A percentile compares a stretch with the other conserved stretches of the same genome.
These are phyloP conservation scores for Colletotrichum filicis DNA, from an alignment of 2,329 filamentous ascomycete species.

Conservation along the genomic window DNA sequence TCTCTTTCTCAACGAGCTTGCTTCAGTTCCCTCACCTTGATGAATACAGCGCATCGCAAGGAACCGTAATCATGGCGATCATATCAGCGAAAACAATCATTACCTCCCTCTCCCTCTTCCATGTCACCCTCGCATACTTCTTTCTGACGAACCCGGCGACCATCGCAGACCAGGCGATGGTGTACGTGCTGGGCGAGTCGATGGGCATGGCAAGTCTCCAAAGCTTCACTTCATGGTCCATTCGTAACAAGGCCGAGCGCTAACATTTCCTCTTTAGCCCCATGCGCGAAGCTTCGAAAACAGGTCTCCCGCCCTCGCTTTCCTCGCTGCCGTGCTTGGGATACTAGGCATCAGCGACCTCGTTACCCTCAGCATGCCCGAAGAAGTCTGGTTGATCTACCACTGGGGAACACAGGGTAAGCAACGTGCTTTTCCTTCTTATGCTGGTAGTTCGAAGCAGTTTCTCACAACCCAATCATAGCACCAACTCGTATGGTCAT, in stretches of 20 bases:
- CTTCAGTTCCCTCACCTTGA: background rate
- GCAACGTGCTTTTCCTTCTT: conserved; percentile 50
- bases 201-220: conserved; percentile 76
- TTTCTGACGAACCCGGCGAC: conserved; percentile 79
- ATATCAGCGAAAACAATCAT: conserved; percentile 85
- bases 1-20: background rate
- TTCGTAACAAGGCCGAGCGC: background rate
- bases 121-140: conserved; percentile 85
- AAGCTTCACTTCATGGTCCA: background rate
- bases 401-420: conserved; percentile 75
- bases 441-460: conserved; percentile 36
- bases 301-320: conserved; percentile 76
- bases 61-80: conserved; percentile 72
- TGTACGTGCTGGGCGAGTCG: conserved; percentile 84
- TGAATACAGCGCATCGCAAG: background rate
- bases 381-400: conserved; percentile 71
- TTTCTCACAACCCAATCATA: conserved; percentile 40
- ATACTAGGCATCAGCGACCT: conserved; percentile 72
- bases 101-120: conserved; percentile 83
- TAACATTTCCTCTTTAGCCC: conserved; percentile 57
- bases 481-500: conserved; percentile 74
- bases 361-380: conserved; percentile 73
- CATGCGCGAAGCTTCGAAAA: conserved; percentile 74
- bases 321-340: conserved; percentile 76
- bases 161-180: conserved; percentile 82